Evolutionary conservation across 345 rosid species (phyloP), one percentile per base, ranked within the genome.

Genomic region (Brassica juncea): DNA sequence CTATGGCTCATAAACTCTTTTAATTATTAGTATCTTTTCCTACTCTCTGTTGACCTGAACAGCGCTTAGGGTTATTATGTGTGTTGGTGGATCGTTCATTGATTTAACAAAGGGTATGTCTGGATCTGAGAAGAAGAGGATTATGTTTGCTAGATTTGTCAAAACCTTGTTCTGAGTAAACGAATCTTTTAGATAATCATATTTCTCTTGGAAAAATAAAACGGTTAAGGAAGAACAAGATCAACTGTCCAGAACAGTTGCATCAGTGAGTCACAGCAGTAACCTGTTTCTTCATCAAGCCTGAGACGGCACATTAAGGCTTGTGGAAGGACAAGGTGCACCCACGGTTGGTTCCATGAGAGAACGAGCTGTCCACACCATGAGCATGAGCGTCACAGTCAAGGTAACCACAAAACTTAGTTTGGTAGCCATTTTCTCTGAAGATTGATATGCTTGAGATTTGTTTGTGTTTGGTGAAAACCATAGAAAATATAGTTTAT

Each of bases 221-320:
- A 90, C 15, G 39, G 12, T 89, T 87, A 68, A 91, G 81, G 74
- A 93, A 93, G 80, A 93, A 93, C 52, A 87, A 15, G 42, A 88
- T 71, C 2, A 93, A 72, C 85, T 89, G 93, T 0, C 92, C 95
- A 0, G 91, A 85, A 68, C 98, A 91, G 14, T 92, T 89, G 86
- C 60, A 88, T 75, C 82, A 91, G 27, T 12, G 97, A 89, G 65
- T 84, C 93, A 95, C 95, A 91, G 68, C 97, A 93, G 63, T 74
- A 75, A 0, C 86, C 7, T 6, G 92, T 77, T 32, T 83, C 87
- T 5, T 82, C 85, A 10, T 84, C 85, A 57, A 89, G 64, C 47
- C 82, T 88, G 62, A 87, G 73, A 8, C 91, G 68, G 19, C 83
- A 60, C 31, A 9, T 25, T 37, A 3, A 80, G 83, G 80, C 83